A percentile compares a stretch with the other conserved stretches of the same genome.
phyloP scores from a whole-genome alignment of 1,284 basidiomycete genomes.

The Papiliotrema fonsecae region DNA sequence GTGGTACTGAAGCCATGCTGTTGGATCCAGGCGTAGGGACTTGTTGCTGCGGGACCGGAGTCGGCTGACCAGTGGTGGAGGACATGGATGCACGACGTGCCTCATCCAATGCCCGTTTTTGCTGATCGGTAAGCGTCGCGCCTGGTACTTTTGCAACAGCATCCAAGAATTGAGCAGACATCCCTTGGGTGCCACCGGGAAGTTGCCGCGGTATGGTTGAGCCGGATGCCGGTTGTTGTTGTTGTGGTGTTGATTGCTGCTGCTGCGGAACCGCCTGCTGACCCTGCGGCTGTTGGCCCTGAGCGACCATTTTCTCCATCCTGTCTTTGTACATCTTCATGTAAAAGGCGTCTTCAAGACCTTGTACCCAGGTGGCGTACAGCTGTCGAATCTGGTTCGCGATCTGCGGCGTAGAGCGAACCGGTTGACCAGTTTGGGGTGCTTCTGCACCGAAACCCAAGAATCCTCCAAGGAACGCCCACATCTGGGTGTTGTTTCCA shows the following conservation, averaged over 20 bases:
- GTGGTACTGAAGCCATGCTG: background rate
- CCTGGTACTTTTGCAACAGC: conserved; percentile 8
- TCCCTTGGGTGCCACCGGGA: conserved; percentile 1
- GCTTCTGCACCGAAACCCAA: conserved; percentile 21
- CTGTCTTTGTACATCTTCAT: conserved; percentile 6
- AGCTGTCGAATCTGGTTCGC: conserved; percentile 25
- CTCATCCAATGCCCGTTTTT: conserved; percentile 21
- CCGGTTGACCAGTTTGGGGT: conserved; percentile 19
- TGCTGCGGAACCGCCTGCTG: too few species aligned
- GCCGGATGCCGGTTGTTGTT: background rate
- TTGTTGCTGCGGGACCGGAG: background rate
- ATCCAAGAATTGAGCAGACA: conserved; percentile 17
- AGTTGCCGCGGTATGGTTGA: background rate
- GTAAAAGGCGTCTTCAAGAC: conserved; percentile 23
- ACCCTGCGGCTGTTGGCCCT: conserved; percentile 8
- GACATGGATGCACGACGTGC: conserved; percentile 8
- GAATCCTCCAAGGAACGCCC: conserved; percentile 28
- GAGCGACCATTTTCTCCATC: conserved; percentile 1
- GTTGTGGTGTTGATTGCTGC: too few species aligned
- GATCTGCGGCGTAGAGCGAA: conserved; percentile 16
- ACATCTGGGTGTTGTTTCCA: conserved; percentile 7
- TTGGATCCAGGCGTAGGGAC: too few species aligned
- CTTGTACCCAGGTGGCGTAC: conserved; percentile 18
- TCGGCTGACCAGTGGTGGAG: background rate
- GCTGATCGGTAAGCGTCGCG: conserved; percentile 16